Conservation (phyloP, 352 stramenopile species). For the Phytophthora colocasiae region DNA sequence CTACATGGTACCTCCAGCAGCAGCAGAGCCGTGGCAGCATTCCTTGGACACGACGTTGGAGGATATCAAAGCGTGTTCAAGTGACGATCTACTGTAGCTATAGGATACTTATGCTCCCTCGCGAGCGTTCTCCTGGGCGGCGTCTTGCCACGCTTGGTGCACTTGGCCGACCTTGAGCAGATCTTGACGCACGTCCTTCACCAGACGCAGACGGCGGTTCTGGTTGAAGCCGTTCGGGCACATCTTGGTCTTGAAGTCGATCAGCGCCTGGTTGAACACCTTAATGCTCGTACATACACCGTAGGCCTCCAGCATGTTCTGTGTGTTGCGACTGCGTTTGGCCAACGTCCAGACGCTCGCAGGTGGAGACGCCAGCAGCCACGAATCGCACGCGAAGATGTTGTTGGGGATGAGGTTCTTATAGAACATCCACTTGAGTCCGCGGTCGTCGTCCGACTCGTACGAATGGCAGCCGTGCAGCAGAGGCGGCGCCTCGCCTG, state of each 20-base stretch:
- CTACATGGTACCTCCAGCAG: slow-evolving; percentile 7
- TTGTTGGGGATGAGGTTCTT: slow-evolving; percentile 71
- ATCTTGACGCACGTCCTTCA: slow-evolving; percentile 49
- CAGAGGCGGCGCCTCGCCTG: slow-evolving; percentile 53
- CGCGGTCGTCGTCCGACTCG: slow-evolving; percentile 49
- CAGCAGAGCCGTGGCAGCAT: neutral
- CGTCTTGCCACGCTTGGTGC: slow-evolving; percentile 49
- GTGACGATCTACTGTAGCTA: slow-evolving; percentile 10
- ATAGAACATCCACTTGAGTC: slow-evolving; percentile 71
- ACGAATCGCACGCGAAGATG: slow-evolving; percentile 81
- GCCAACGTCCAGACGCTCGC: slow-evolving; percentile 68
- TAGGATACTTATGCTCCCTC: slow-evolving; percentile 10
- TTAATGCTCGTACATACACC: slow-evolving; percentile 84
- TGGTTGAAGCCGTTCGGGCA: slow-evolving; percentile 74
- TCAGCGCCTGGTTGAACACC: slow-evolving; percentile 73
- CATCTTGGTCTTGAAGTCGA: slow-evolving; percentile 61
- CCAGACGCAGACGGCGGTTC: slow-evolving; percentile 68
- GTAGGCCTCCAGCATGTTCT: slow-evolving; percentile 69
- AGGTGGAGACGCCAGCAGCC: slow-evolving; percentile 67
- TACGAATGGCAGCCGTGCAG: slow-evolving; percentile 58
- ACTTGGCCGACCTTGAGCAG: slow-evolving; percentile 58
- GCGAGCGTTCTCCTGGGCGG: slow-evolving; percentile 41
- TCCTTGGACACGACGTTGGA: neutral
- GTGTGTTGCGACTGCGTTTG: slow-evolving; percentile 51
- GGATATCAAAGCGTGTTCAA: slow-evolving; percentile 9